Evolutionary conservation across 2,329 filamentous ascomycete species (phyloP).

Genomic region (Verticillium klebahnii): DNA sequence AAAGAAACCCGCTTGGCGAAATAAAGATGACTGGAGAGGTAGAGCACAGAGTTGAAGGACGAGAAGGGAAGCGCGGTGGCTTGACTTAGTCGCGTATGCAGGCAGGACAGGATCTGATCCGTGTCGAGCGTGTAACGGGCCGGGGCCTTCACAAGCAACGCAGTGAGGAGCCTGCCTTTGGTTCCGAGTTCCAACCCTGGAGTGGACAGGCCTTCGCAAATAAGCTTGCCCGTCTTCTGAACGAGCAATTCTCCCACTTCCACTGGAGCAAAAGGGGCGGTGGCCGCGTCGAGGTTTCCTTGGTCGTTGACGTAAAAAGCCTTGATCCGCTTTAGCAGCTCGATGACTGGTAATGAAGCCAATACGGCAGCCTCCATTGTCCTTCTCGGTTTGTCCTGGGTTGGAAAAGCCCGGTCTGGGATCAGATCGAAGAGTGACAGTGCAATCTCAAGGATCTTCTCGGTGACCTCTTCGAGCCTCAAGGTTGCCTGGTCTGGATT

Average conservation of each 20-base stretch:
- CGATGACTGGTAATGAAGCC: conserved; percentile 34
- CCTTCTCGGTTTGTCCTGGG: conserved; percentile 10
- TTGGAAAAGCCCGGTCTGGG: conserved; percentile 58
- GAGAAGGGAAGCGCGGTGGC: conserved; percentile 40
- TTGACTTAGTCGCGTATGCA: conserved; percentile 41
- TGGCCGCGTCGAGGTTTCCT: conserved; percentile 59
- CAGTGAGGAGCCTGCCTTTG: conserved; percentile 55
- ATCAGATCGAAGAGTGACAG: conserved; percentile 58
- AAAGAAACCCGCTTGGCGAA: conserved; percentile 45
- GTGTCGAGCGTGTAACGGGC: conserved; percentile 37
- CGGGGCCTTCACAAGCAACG: conserved; percentile 50
- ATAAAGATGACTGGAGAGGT: conserved; percentile 54
- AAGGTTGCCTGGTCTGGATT: conserved; percentile 16
- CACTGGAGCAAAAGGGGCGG: conserved; percentile 53
- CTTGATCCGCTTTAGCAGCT: conserved; percentile 56
- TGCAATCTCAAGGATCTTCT: conserved; percentile 41
- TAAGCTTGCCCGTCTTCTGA: conserved; percentile 50
- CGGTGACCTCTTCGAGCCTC: conserved; percentile 20
- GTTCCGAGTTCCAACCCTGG: conserved; percentile 46
- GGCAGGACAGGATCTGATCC: conserved; percentile 42
- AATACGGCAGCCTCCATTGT: conserved; percentile 21
- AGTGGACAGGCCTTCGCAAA: conserved; percentile 40
- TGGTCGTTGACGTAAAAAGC: conserved; percentile 67
- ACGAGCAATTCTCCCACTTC: conserved; percentile 60
- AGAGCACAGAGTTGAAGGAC: conserved; percentile 54